phyloP scores from a whole-genome alignment of 306 rosid species.

The Fagus sylvatica region DNA sequence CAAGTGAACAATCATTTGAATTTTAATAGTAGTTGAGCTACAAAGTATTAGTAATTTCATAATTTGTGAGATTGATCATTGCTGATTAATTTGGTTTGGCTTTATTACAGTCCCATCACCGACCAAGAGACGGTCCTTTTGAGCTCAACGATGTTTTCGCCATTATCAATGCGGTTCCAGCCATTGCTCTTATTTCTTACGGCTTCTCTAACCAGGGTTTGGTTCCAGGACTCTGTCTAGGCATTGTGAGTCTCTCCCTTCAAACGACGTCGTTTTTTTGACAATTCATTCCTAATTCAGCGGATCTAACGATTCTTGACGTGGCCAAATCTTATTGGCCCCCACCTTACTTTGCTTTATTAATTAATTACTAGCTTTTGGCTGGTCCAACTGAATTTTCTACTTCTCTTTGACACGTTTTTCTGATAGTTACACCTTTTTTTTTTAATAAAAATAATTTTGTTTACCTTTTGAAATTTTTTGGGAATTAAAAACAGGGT shows the following conservation, averaged over 20 bases:
- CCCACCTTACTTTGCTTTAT: neutral
- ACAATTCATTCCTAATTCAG: constrained; percentile 21
- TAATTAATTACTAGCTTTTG: neutral
- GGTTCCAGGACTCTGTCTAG: constrained; percentile 90
- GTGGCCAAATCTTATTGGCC: neutral
- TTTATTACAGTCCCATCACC: constrained; percentile 82
- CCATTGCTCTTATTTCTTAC: constrained; percentile 75
- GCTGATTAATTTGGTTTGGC: neutral
- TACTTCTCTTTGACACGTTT: neutral
- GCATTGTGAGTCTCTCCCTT: constrained; percentile 57
- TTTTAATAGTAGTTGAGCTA: neutral
- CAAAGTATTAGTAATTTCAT: neutral
- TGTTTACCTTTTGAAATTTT: neutral
- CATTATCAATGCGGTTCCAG: constrained; percentile 81
- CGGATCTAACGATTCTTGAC: neutral
- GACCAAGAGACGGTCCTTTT: constrained; percentile 90
- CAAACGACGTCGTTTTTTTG: neutral
- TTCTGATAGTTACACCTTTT: constrained; percentile 10
- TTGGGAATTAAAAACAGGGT: constrained; percentile 48
- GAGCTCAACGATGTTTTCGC: constrained; percentile 97
- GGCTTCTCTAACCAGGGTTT: constrained; percentile 88
- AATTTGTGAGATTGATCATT: too few species aligned
- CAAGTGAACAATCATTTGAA: too few species aligned
- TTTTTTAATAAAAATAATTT: too few species aligned
- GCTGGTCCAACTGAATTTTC: neutral